A percentile compares a stretch with the other conserved stretches of the same genome.
Evolutionary conservation across 768 basidiomycete species (phyloP).

Genomic region (Kwoniella botswanensis): DNA sequence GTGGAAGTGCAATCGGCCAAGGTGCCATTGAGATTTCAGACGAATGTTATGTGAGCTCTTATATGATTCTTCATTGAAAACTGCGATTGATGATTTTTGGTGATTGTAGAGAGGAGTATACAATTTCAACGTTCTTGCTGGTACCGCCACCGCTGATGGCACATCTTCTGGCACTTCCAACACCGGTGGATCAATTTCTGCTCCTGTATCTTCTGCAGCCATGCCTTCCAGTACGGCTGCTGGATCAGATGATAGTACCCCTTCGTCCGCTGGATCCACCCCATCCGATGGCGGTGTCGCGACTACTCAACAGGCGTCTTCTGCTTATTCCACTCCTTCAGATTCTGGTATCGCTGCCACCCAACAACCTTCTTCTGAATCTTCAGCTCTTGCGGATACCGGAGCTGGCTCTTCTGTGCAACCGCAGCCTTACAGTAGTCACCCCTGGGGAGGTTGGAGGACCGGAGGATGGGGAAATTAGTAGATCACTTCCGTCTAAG

Average conservation of each 20-base stretch:
- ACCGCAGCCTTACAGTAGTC: background rate
- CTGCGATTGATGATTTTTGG: background rate
- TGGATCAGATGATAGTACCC: background rate
- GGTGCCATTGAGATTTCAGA: conserved; percentile 31
- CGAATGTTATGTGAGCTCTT: conserved; percentile 45
- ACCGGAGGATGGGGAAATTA: background rate
- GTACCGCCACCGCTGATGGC: conserved; percentile 5
- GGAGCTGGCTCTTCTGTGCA: background rate
- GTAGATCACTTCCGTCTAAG: background rate
- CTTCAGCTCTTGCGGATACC: background rate
- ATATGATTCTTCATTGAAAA: background rate
- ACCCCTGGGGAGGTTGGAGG: background rate
- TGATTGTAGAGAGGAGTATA: conserved; percentile 48
- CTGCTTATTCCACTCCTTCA: background rate
- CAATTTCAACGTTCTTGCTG: conserved; percentile 55
- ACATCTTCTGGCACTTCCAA: background rate
- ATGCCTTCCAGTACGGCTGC: background rate
- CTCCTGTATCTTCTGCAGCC: background rate
- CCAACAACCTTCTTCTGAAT: background rate
- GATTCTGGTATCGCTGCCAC: background rate
- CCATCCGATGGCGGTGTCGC: background rate
- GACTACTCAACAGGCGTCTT: background rate
- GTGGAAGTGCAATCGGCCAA: conserved; percentile 19
- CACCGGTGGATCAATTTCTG: background rate
- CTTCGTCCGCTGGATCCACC: background rate